Percentiles rank a stretch among this genome's conserved stretches.
These are phyloP conservation scores for Ilyonectria sp. DNA, from an alignment of 2,329 filamentous ascomycete genomes.

Conservation along the genomic window DNA sequence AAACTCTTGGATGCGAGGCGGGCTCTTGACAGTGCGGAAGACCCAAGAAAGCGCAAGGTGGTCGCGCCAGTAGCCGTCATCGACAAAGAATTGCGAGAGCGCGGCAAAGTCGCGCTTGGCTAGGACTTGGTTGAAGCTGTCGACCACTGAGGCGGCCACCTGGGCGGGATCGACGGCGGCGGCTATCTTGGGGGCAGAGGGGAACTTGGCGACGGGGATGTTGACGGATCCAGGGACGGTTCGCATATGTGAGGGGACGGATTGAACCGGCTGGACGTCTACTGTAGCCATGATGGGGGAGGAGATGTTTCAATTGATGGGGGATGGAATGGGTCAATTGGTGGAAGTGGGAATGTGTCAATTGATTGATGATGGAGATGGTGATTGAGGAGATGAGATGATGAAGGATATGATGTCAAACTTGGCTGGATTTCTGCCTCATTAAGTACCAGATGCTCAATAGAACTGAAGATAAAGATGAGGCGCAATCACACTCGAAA, in stretches of 20 bases:
- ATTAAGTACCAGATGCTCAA: conserved; percentile 2
- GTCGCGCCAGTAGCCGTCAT: conserved; percentile 71
- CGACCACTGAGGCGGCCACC: conserved; percentile 57
- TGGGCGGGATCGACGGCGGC: conserved; percentile 53
- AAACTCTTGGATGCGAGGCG: conserved; percentile 57
- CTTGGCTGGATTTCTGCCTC: conserved; percentile 1
- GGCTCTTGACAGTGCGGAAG: conserved; percentile 65
- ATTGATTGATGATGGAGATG: neutral
- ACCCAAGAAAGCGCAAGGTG: conserved; percentile 71
- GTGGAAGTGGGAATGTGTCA: neutral
- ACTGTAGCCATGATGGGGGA: conserved; percentile 40
- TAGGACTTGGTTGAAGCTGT: conserved; percentile 59
- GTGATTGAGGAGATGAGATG: conserved; percentile 3
- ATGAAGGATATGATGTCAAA: neutral
- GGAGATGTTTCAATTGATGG: neutral
- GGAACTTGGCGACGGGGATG: conserved; percentile 62
- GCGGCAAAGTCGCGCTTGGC: conserved; percentile 51
- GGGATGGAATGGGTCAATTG: neutral
- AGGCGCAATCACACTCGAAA: neutral
- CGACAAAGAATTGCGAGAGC: conserved; percentile 49
- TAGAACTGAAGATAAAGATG: neutral
- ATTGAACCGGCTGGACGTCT: conserved; percentile 34
- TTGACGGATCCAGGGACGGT: conserved; percentile 68
- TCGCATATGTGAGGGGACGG: conserved; percentile 48
- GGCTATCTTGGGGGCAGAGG: conserved; percentile 46